Base-by-base conservation (phyloP, 1,284 basidiomycete genomes). In the Hemileia vastatrix region DNA sequence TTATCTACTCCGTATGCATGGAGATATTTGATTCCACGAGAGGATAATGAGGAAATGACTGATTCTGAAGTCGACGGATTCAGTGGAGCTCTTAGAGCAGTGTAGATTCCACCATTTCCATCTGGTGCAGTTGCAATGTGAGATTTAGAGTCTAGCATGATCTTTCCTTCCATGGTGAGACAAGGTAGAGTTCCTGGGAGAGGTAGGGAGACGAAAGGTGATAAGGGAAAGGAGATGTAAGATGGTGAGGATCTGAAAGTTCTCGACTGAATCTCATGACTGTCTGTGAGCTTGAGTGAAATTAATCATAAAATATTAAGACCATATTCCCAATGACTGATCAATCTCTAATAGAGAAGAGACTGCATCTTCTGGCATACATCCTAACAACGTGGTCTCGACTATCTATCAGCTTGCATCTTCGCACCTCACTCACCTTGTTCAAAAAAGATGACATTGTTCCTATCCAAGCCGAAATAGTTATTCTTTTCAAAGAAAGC, bases 1-100 rank as follows among this genome's bases (percentile, higher is more conserved):
- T 98, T 98, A 81, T 97, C 94, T 71, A 98, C 94, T 71, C 94
- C 86, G 80, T 95, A 97, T 1, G 85, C 88, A 78, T 98, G 94
- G 50, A 98, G 81, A 78, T 93, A 96, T 65, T 85, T 81, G 72
- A 97, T 80, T 50, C 85, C 84, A 68, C 90, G 90, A 58, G 78
- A 76, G 44, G 80, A 78, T 65, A 98, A 82, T 77, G 96, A 90
- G 48, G 86, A 82, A 55, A 97, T 83, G 59, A 97, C 91, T 9
- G 87, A 87, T 54, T 76, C 80, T 31, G 83, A 79, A 19, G 81
- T 80, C 33, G 79, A 75, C n/a, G 83, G 71, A 21, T 83, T 83
- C 52, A 94, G n/a, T n/a, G n/a, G n/a, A 8, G 83, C 77, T 59
- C 90, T 88, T 23, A 91, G 87, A 3, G 93, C 94, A 9, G 90